Evolutionary conservation across 352 stramenopile species (phyloP).

Genomic region (Pythium pectinolyticum): DNA sequence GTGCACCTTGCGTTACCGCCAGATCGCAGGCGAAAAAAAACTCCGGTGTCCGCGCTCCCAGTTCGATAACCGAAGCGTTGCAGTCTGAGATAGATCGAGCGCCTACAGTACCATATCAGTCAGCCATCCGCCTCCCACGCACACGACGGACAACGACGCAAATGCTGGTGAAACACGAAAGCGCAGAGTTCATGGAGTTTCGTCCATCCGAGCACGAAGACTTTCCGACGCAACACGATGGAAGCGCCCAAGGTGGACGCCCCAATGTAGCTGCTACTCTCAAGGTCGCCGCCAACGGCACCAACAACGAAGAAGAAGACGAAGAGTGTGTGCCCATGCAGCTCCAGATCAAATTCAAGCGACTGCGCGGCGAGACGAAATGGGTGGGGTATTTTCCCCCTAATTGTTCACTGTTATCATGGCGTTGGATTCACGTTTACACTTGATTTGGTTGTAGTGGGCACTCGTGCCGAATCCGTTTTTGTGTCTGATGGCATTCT

Average conservation of each 20-base stretch:
- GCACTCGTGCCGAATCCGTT: constrained; percentile 30
- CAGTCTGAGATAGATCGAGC: too few relatives aligned
- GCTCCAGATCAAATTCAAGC: constrained; percentile 16
- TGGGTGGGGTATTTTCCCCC: constrained; percentile 8
- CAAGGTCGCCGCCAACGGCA: neutral
- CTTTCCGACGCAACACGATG: neutral
- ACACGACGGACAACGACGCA: neutral
- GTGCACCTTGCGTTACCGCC: constrained; percentile 2
- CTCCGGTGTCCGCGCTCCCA: too few relatives aligned
- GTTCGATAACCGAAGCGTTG: too few relatives aligned
- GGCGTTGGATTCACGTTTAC: neutral
- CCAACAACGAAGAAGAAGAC: neutral
- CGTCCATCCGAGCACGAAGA: constrained; percentile 3
- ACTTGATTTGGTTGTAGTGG: constrained; percentile 23
- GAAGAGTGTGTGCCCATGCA: constrained; percentile 5
- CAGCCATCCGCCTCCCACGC: too few relatives aligned
- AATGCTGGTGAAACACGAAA: constrained; percentile 10
- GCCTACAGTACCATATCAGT: constrained; percentile 1
- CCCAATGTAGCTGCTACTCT: neutral
- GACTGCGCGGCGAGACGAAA: neutral
- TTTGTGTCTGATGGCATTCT: constrained; percentile 26
- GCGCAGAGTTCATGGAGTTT: constrained; percentile 7
- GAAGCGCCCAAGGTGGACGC: neutral
- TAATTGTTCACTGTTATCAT: neutral
- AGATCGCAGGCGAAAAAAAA: neutral